Conservation (phyloP, 192 early-diverging fungal species). For the Coemansia sp. region DNA sequence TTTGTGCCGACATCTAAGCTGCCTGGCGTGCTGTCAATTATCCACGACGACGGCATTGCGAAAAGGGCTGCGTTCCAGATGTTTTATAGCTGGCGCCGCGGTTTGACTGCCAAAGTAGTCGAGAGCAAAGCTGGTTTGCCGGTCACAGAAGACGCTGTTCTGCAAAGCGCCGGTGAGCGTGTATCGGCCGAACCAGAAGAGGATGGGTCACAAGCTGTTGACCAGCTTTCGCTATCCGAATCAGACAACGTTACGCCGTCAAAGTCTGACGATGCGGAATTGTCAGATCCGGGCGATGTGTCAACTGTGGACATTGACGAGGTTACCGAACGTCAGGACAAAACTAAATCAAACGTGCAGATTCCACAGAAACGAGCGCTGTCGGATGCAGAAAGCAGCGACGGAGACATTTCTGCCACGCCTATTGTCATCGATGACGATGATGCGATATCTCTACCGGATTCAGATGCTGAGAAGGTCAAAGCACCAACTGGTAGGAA, state of each 20-base stretch:
- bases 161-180: not conserved
- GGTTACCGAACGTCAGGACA: too few relatives aligned
- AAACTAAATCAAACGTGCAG: too few relatives aligned
- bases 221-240: not conserved
- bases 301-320: too few relatives aligned
- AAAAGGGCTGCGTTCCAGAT: conserved; percentile 1
- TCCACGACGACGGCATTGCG: conserved; percentile 1
- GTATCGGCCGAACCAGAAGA: not conserved
- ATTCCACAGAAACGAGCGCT: too few relatives aligned
- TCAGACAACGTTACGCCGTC: not conserved
- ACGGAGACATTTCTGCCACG: too few relatives aligned
- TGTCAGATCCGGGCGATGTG: too few relatives aligned
- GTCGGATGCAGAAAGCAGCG: too few relatives aligned
- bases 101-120: not conserved
- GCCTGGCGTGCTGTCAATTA: not conserved
- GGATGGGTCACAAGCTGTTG: not conserved
- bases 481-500: not conserved
- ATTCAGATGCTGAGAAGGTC: not conserved
- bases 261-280: too few relatives aligned
- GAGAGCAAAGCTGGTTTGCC: not conserved
- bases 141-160: not conserved
- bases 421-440: too few relatives aligned
- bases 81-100: conserved; percentile 1
- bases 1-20: not conserved
- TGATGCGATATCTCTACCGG: not conserved